Percentiles rank a stretch among this genome's conserved stretches.
phyloP scores from a whole-genome alignment of 2,329 filamentous ascomycete genomes.

The Aspergillus ochraceus region DNA sequence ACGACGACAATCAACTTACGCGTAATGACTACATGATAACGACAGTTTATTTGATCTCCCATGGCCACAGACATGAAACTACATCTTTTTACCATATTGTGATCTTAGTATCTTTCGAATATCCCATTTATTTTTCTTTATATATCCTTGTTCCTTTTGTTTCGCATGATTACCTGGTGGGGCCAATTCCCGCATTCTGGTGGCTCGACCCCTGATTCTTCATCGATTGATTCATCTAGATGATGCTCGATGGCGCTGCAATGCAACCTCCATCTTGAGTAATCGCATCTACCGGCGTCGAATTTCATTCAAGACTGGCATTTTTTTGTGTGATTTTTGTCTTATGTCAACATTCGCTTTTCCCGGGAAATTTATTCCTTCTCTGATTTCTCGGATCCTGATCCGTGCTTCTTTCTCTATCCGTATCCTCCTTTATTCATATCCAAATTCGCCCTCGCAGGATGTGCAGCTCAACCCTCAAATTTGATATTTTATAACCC shows the following conservation, averaged over 20 bases:
- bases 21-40: slow-evolving; percentile 18
- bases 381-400: not conserved
- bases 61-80: not conserved
- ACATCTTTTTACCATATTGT: slow-evolving; percentile 5
- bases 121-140: not conserved
- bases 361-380: not conserved
- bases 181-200: not conserved
- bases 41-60: slow-evolving; percentile 16
- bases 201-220: not conserved
- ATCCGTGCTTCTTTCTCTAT: not conserved
- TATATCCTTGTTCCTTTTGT: slow-evolving; percentile 2
- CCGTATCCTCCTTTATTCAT: not conserved
- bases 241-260: not conserved
- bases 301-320: not conserved
- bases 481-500: slow-evolving; percentile 2
- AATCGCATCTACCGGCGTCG: not conserved
- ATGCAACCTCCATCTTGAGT: not conserved
- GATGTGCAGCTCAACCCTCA: not conserved
- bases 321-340: not conserved
- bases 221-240: not conserved
- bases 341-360: not conserved
- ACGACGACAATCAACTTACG: slow-evolving; percentile 30
- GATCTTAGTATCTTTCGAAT: not conserved
- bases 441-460: not conserved
- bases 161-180: slow-evolving; percentile 1